These are phyloP conservation scores for Fagopyrum tataricum DNA, from an alignment of 148 eudicot genomes.

Conservation along the genomic window DNA sequence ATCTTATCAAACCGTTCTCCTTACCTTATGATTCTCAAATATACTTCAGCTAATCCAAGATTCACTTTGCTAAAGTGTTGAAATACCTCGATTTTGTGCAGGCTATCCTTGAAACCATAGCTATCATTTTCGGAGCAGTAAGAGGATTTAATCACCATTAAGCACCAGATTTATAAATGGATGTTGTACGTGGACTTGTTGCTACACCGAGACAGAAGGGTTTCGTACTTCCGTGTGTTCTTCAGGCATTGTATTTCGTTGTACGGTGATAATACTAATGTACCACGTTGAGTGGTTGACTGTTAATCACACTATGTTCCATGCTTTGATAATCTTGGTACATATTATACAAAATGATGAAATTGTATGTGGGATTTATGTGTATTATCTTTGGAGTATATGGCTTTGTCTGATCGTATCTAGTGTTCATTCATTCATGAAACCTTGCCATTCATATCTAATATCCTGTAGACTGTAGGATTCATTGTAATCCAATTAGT, in stretches of 20 bases:
- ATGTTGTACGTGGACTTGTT: neutral
- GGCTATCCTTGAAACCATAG: slow-evolving; percentile 46
- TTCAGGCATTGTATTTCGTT: neutral
- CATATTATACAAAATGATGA: neutral
- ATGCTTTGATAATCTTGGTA: neutral
- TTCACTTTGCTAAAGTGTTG: no score
- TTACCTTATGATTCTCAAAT: no score
- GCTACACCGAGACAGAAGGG: neutral
- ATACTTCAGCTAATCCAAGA: no score
- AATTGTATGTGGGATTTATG: neutral
- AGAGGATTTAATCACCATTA: slow-evolving; percentile 21
- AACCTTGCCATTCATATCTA: neutral
- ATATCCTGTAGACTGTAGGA: no score
- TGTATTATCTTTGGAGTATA: neutral
- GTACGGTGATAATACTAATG: neutral
- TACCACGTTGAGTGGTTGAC: neutral
- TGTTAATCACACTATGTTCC: neutral
- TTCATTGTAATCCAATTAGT: no score
- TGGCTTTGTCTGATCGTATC: no score
- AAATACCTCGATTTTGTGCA: slow-evolving; percentile 22
- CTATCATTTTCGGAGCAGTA: slow-evolving; percentile 34
- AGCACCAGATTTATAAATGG: slow-evolving; percentile 1
- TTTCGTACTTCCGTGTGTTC: neutral
- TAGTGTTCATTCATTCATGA: neutral
- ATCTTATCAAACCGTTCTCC: no score